A percentile compares a stretch with the other conserved stretches of the same genome.
These are phyloP conservation scores for Narthecium ossifragum DNA, from an alignment of 106 monocot species.

Conservation along the genomic window DNA sequence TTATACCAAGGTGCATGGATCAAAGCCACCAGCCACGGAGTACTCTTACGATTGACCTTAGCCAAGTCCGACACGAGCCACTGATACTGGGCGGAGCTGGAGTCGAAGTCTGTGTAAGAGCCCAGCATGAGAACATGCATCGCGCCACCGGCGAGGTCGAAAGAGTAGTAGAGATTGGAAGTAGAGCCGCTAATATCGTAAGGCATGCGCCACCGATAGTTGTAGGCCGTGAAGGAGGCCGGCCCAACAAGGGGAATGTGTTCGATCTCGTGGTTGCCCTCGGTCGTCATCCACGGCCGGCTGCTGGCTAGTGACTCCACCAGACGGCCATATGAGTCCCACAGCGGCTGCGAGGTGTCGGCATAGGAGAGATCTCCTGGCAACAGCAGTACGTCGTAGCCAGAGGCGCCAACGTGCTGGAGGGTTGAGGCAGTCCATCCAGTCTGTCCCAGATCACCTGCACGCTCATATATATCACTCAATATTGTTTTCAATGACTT, in stretches of 20 bases:
- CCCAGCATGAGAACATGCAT: conserved; percentile 32
- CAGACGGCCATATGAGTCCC: conserved; percentile 53
- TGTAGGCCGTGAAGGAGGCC: conserved; percentile 34
- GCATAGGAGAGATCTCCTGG: conserved; percentile 58
- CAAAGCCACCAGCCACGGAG: conserved; percentile 24
- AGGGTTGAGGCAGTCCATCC: conserved; percentile 57
- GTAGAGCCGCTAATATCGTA: conserved; percentile 24
- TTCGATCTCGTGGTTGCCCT: conserved; percentile 61
- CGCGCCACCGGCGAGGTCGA: conserved; percentile 19
- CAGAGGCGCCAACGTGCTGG: conserved; percentile 13
- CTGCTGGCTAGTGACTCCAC: conserved; percentile 38
- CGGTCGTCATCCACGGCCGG: conserved; percentile 60
- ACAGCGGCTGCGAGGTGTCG: conserved; percentile 29
- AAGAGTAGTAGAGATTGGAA: conserved; percentile 35
- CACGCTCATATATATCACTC: too few species aligned
- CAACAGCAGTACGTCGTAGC: conserved; percentile 47
- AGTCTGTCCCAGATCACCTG: conserved; percentile 56
- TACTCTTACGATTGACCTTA: conserved; percentile 18
- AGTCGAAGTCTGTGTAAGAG: conserved; percentile 20
- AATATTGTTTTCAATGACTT: background rate
- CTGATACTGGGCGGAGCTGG: conserved; percentile 16
- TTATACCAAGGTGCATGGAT: conserved; percentile 34
- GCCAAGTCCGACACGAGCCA: conserved; percentile 21
- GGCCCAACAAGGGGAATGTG: conserved; percentile 25
- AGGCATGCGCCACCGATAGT: conserved; percentile 56